Base-by-base conservation (phyloP, 441 rosid species). In the Pelargonium fulgidum region DNA sequence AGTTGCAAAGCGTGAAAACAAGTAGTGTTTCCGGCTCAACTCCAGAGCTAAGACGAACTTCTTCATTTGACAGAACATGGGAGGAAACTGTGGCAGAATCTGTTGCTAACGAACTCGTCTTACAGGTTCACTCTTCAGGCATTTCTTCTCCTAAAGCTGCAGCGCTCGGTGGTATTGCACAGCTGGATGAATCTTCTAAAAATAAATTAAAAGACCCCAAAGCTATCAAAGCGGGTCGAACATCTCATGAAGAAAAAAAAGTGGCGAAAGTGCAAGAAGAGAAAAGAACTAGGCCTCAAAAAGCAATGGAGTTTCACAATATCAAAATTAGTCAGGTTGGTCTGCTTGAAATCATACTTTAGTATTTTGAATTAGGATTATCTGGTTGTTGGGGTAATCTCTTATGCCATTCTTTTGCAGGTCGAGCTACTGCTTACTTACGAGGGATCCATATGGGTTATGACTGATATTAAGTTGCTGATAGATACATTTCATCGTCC, bases 321-420 rank as follows among this genome's bases (percentile, higher is more conserved):
- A 94, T 94, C 80, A 89, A 89, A 82, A 94, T 94, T 45, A 92
- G 99, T 76, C 99, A 94, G 99, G 99, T 94, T 69, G 58, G 78
- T 78, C 59, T 82, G 68, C 24, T 36, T 41, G 41, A 62, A 48
- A 11, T 70, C n/a, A 59, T 13, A 39, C 65, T 71, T 65, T 3
- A 36, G 19, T 76, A 72, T 62, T 62, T 54, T 66, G 44, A 63
- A 13, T n/a, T 29, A n/a, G 7, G 5, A 65, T 39, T 52, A 42
- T 20, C 16, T 19, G 14, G 48, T 63, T 29, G 24, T 39, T 16
- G 68, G n/a, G 33, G 68, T 65, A 65, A 65, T 65, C 14, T 65
- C 14, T 65, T 72, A 61, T 65, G 24, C 48, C 65, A 62, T 70
- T 66, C 74, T 77, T 67, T 1, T 70, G 63, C 72, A 94, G 98